Evolutionary conservation across 345 rosid species (phyloP).

Genomic region (Populus alba): DNA sequence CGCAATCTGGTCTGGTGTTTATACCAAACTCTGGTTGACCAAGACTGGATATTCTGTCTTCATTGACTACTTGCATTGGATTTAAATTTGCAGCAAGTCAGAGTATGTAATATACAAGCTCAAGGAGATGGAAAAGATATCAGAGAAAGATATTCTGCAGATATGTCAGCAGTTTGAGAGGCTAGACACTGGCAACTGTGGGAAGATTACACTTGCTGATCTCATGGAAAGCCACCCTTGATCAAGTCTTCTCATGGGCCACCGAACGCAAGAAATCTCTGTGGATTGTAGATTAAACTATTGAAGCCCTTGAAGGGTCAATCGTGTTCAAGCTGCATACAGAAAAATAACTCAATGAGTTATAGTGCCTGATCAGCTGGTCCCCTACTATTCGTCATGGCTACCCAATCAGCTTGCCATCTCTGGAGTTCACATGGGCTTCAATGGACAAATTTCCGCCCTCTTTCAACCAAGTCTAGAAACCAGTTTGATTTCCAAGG

Average conservation of each 20-base stretch:
- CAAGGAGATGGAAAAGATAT: conserved; percentile 66
- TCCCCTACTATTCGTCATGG: neutral
- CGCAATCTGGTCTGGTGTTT: neutral
- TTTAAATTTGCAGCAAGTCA: conserved; percentile 45
- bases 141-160: conserved; percentile 59
- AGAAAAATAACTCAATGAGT: neutral
- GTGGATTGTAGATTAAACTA: neutral
- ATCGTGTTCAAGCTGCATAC: neutral
- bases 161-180: conserved; percentile 57
- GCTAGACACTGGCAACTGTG: conserved; percentile 64
- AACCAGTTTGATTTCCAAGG: neutral
- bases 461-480: neutral
- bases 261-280: neutral
- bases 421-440: neutral
- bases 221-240: conserved; percentile 46
- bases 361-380: neutral
- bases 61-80: neutral
- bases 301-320: neutral
- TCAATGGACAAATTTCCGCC: neutral
- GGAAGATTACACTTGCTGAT: conserved; percentile 74
- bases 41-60: neutral
- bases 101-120: conserved; percentile 81
- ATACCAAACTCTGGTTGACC: neutral
- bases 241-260: neutral
- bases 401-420: neutral